Conservation (phyloP, 2,329 filamentous ascomycete species). For the Myriosclerotinia scirpicola region DNA sequence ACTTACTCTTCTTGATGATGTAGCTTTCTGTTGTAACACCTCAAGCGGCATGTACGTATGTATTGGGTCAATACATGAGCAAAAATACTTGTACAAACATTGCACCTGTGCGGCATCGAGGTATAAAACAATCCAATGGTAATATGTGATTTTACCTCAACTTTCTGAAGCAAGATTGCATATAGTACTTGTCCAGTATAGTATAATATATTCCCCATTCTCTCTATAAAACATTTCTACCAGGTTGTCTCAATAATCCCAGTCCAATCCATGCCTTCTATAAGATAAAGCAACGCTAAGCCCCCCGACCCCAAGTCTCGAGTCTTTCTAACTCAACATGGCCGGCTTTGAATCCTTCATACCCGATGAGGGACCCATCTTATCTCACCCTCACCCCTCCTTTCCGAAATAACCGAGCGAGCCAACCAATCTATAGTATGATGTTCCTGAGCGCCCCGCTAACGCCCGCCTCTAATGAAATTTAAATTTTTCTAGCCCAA, state of each 20-base stretch:
- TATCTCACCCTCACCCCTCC: neutral
- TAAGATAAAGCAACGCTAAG: neutral
- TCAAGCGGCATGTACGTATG: neutral
- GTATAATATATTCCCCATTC: neutral
- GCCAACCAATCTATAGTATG: slow-evolving; percentile 2
- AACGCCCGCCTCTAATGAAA: neutral
- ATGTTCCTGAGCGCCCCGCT: slow-evolving; percentile 3
- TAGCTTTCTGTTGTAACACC: too few relatives aligned
- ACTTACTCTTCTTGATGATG: too few relatives aligned
- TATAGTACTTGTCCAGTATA: neutral
- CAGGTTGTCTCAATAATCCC: neutral
- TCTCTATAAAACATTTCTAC: neutral
- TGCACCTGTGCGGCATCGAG: neutral
- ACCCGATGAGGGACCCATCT: neutral
- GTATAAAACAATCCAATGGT: neutral
- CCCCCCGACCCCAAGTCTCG: neutral
- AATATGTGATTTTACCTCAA: neutral
- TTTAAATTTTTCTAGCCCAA: neutral
- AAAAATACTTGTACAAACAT: neutral
- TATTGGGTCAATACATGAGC: too few relatives aligned
- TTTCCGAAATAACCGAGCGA: slow-evolving; percentile 3
- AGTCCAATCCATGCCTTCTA: neutral
- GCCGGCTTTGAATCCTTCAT: neutral
- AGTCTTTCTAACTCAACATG: neutral
- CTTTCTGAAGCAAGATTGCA: neutral